Base-by-base conservation (phyloP, 129 eudicot species). In the Chrysanthemum lavandulifolium region DNA sequence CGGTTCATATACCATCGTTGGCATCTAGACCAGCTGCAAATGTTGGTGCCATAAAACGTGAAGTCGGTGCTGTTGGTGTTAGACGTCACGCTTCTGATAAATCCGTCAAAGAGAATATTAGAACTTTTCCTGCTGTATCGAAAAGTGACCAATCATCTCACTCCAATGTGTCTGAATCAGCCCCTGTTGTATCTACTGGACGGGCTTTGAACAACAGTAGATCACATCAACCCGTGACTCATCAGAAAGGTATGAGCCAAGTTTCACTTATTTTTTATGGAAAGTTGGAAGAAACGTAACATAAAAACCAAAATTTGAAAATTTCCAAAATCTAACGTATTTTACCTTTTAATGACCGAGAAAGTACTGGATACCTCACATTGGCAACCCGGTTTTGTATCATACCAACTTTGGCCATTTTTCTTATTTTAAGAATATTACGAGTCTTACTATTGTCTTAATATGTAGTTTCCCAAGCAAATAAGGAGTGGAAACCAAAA, bases 401-500 rank as follows among this genome's bases (percentile, higher is more conserved):
- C 10, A n/a, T 14, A 43, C 8, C 14, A 3, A 58, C 12, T 15
- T 5, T 4, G 6, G 15, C 7, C 58, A 4, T 53, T 2, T 19
- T 67, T 21, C 13, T 49, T 12, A 47, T 73, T 8, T 14, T 31
- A 7, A 7, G 15, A n/a, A 51, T 69, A 14, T 69, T 16, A 14
- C 1, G 15, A 36, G 45, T 36, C 45, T 36, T 36, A 36, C 45
- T 8, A 4, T n/a, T 4, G 66, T 53, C 27, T 69, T 54, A 53
- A 79, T 61, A 48, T 81, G 83, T 73, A 94, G 98, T 78, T 72
- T 23, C 91, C n/a, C 92, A 82, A 79, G 81, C 83, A 66, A 86
- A 80, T 50, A 94, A 94, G 81, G 98, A 94, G 79, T 94, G 98
- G 98, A 94, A 90, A 76, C 98, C 98, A 10, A 93, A 90, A 74